Conservation (phyloP, 495 filamentous ascomycete species). For the Bacidia gigantensis region DNA sequence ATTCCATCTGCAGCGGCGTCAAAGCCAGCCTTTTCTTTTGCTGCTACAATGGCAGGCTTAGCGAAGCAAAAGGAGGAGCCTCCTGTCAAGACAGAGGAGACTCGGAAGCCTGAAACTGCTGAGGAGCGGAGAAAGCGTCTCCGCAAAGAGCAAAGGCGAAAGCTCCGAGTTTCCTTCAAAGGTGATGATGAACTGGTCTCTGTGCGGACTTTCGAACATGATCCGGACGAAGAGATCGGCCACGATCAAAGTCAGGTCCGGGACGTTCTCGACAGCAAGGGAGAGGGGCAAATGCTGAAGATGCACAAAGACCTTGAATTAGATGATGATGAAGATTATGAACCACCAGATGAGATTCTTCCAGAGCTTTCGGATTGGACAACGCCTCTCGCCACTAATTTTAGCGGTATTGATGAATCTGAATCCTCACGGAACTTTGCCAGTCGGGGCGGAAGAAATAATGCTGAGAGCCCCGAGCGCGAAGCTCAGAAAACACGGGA, state of each 20-base stretch:
- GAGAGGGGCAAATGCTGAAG: conserved; percentile 72
- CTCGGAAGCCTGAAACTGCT: conserved; percentile 53
- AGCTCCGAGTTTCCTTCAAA: conserved; percentile 58
- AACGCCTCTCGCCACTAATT: conserved; percentile 39
- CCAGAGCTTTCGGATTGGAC: conserved; percentile 31
- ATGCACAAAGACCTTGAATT: conserved; percentile 48
- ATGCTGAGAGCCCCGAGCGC: conserved; percentile 50
- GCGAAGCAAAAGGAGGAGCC: conserved; percentile 48
- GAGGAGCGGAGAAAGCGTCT: conserved; percentile 61
- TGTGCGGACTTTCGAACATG: conserved; percentile 60
- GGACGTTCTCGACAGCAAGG: conserved; percentile 55
- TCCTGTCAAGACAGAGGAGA: conserved; percentile 36
- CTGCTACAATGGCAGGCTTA: conserved; percentile 50
- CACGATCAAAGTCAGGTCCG: conserved; percentile 49
- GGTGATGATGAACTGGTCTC: conserved; percentile 58
- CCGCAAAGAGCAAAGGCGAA: conserved; percentile 63
- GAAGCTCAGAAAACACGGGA: conserved; percentile 58
- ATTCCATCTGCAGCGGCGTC: conserved; percentile 24
- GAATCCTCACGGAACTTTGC: conserved; percentile 41
- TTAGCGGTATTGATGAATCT: conserved; percentile 35
- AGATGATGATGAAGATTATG: conserved; percentile 55
- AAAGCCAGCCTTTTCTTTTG: conserved; percentile 39
- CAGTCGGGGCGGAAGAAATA: conserved; percentile 47
- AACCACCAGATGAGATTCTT: conserved; percentile 32
- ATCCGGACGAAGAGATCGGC: conserved; percentile 69